Base-by-base conservation (phyloP, 495 filamentous ascomycete genomes). In the Letharia lupina region DNA sequence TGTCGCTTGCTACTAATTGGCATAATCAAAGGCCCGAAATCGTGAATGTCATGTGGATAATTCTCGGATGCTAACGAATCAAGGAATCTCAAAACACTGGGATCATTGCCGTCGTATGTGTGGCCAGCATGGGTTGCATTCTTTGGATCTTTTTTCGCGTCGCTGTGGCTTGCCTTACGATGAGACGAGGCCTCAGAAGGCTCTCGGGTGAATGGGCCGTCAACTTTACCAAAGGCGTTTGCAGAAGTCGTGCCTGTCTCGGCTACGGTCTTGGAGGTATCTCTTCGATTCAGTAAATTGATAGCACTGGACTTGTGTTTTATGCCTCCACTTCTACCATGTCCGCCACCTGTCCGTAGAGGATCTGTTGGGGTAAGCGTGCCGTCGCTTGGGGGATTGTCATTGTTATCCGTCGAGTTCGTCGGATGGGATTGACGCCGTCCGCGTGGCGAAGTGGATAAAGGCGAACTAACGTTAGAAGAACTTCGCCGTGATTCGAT, bases 31-130 rank as follows among this genome's bases (percentile, higher is more conserved):
- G 94, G 93, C 0, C 95, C 93, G 33, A 91, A 79, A 61, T 84
- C 82, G 63, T 81, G 78, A 33, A 82, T 67, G 70, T 96, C 93
- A 39, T 84, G 86, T 0, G 94, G 92, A 73, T 91, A 96, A 69
- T 93, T 95, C 64, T 96, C 92, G 6, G 93, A 81, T 71, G 92
- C 96, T 70, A 97, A 88, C 42, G 86, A 84, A 72, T 98, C 90
- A 5, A 99, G 80, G 74, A 98, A 86, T 70, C 84, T 89, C 58
- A 97, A 77, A 20, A 98, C 87, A 61, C 82, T 89, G 10, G 93
- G 95, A 70, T 99, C 91, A 73, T 91, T 89, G 4, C 93, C 94
- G n/a, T 79, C 76, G 71, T 97, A 97, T 0, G 87, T 88, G 71
- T 95, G 91, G 45, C 75, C 78, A 20, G 79, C 77, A 63, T 75